Base-by-base conservation (phyloP, 345 rosid species). In the Cardamine resedifolia region DNA sequence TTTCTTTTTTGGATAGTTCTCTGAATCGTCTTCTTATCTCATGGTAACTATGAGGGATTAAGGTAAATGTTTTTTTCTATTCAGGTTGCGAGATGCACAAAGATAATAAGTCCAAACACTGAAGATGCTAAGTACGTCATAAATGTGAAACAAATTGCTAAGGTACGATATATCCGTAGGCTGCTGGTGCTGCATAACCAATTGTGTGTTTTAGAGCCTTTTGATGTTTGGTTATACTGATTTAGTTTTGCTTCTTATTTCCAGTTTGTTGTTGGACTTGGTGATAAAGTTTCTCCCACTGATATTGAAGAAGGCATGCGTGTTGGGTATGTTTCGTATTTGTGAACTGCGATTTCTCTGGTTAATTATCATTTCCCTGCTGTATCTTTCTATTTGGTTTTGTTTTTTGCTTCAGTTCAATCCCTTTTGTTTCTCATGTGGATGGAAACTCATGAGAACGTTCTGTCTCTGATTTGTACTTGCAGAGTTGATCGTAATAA, bases 261-360 rank as follows among this genome's bases (percentile, higher is more conserved):
- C 59, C 85, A 94, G 96, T 95, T 95, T 82, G 97, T 95, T 76
- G 97, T 91, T 85, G 96, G 99, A 20, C 92, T 91, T 41, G 97
- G 99, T 7, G 99, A 95, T 81, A 95, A 95, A 77, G 99, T 95
- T 44, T 91, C 97, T 20, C 97, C 97, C 2, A 91, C 97, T 39
- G 97, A 91, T 43, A 91, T 95, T 16, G 99, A 95, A 83, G 97
- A 95, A 83, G 99, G 97, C 88, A 91, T 91, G 99, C 87, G 97
- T 28, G 96, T 91, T 0, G 99, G 99, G 99, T 95, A 82, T 48
- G 87, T 81, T 69, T 60, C 26, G 60, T 43, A 26, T 50, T 66
- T 71, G 10, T 67, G 41, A 33, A 38, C 66, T 51, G 7, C 15
- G 62, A 43, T 60, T 50, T 23, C 47, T 58, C 31, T 38, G 18